phyloP scores from a whole-genome alignment of 1,139 yeast genomes.

The Sugiyamaella castrensis region DNA sequence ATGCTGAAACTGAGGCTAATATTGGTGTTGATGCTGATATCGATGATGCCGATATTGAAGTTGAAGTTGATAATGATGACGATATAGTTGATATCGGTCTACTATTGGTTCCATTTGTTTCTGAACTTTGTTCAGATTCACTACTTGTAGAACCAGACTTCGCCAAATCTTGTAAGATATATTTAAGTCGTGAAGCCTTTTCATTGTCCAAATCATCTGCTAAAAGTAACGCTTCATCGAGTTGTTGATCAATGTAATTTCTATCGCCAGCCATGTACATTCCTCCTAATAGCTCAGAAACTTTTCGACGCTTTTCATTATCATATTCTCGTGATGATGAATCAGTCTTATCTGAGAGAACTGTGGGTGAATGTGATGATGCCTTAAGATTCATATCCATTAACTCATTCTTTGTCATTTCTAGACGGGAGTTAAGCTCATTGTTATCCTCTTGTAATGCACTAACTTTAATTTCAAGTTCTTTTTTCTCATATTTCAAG shows the following conservation, averaged over 20 bases:
- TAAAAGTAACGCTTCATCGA: constrained; percentile 1
- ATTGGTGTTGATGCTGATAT: too few relatives aligned
- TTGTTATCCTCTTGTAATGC: constrained; percentile 32
- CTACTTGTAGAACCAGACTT: too few relatives aligned
- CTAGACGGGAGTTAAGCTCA: constrained; percentile 21
- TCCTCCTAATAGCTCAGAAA: constrained; percentile 21
- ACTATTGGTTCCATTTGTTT: too few relatives aligned
- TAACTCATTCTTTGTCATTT: constrained; percentile 23
- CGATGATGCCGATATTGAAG: too few relatives aligned
- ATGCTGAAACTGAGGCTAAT: neutral
- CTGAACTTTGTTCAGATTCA: too few relatives aligned
- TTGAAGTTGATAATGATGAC: too few relatives aligned
- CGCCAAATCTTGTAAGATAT: too few relatives aligned
- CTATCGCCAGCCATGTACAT: constrained; percentile 8
- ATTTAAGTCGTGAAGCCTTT: too few relatives aligned
- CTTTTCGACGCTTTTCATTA: constrained; percentile 19
- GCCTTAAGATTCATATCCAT: constrained; percentile 17
- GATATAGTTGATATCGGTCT: too few relatives aligned
- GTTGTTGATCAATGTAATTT: neutral
- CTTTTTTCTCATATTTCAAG: constrained; percentile 34
- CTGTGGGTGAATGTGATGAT: too few relatives aligned
- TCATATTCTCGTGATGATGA: constrained; percentile 9
- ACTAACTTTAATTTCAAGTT: constrained; percentile 30
- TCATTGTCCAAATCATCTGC: neutral
- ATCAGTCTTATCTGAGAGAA: too few relatives aligned